A percentile compares a stretch with the other conserved stretches of the same genome.
Conservation (phyloP, 805 yeast genomes). For the Candida caryicola region DNA sequence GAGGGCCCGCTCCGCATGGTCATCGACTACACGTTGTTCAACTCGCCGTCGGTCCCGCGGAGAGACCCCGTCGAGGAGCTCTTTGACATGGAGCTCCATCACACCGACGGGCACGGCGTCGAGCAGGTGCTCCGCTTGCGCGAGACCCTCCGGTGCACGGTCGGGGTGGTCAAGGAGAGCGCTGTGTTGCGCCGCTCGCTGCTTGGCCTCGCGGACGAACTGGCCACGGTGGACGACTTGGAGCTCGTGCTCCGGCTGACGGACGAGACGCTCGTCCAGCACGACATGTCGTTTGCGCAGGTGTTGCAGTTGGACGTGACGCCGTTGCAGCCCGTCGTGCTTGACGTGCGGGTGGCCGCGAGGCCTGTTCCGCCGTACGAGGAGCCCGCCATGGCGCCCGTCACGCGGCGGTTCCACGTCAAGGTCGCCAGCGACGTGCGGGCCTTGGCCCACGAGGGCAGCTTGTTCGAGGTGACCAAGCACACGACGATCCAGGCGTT, state of each 20-base stretch:
- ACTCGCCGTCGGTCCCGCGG: slow-evolving; percentile 17
- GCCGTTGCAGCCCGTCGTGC: slow-evolving; percentile 19
- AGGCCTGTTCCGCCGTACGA: not conserved
- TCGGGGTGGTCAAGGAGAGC: slow-evolving; percentile 17
- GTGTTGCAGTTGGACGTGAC: slow-evolving; percentile 25
- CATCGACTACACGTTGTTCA: slow-evolving; percentile 24
- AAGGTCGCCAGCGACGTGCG: slow-evolving; percentile 15
- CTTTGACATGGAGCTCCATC: slow-evolving; percentile 21
- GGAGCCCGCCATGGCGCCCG: not conserved
- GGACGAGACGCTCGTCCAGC: slow-evolving; percentile 2
- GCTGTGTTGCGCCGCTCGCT: slow-evolving; percentile 10
- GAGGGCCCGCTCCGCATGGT: slow-evolving; percentile 12
- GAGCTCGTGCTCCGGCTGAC: not conserved
- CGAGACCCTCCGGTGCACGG: slow-evolving; percentile 21
- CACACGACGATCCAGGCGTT: slow-evolving; percentile 19
- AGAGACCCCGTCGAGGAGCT: slow-evolving; percentile 24
- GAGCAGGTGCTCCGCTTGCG: slow-evolving; percentile 4
- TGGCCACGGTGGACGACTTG: not conserved
- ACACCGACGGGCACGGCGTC: slow-evolving; percentile 8
- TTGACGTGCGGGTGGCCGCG: not conserved
- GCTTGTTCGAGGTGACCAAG: slow-evolving; percentile 20
- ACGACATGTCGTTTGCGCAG: slow-evolving; percentile 10
- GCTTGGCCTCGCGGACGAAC: not conserved
- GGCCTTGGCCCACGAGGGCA: slow-evolving; percentile 14
- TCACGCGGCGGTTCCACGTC: slow-evolving; percentile 13